These are phyloP conservation scores for Pseudozyma sp. DNA, from an alignment of 1,284 basidiomycete genomes.

Conservation along the genomic window DNA sequence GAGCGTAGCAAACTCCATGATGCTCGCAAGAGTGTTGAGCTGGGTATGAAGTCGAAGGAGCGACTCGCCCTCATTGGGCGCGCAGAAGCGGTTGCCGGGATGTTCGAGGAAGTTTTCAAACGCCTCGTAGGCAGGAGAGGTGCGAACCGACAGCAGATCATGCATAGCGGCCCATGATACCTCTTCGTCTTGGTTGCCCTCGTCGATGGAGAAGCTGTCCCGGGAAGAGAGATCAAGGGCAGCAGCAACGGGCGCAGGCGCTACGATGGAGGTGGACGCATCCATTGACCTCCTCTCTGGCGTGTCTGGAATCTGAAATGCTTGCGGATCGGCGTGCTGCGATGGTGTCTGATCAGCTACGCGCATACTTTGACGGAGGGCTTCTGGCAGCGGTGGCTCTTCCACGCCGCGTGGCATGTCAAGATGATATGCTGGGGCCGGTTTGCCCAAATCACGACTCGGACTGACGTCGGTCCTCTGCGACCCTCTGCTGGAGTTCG, in stretches of 20 bases:
- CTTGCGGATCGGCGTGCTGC: slow-evolving; percentile 4
- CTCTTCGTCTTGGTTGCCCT: slow-evolving; percentile 16
- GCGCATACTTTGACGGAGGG: slow-evolving; percentile 30
- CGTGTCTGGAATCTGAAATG: slow-evolving; percentile 37
- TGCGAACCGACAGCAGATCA: slow-evolving; percentile 37
- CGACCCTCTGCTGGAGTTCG: background rate
- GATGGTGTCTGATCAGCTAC: background rate
- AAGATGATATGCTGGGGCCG: slow-evolving; percentile 25
- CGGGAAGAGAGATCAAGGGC: slow-evolving; percentile 24
- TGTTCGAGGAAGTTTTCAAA: slow-evolving; percentile 59
- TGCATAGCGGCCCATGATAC: slow-evolving; percentile 25
- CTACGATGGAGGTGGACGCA: slow-evolving; percentile 18
- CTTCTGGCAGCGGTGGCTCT: slow-evolving; percentile 40
- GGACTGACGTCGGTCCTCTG: background rate
- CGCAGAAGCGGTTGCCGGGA: slow-evolving; percentile 30
- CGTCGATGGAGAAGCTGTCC: slow-evolving; percentile 44
- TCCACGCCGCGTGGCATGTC: slow-evolving; percentile 34
- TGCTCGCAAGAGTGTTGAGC: slow-evolving; percentile 53
- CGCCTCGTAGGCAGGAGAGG: slow-evolving; percentile 46
- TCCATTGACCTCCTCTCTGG: slow-evolving; percentile 22
- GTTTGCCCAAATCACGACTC: background rate
- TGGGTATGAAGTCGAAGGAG: slow-evolving; percentile 61
- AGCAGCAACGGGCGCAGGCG: slow-evolving; percentile 36
- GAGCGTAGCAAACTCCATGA: slow-evolving; percentile 47
- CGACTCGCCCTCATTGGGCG: slow-evolving; percentile 56